Evolutionary conservation across 306 rosid genomes (phyloP).

Genomic region (Lotus japonicus): DNA sequence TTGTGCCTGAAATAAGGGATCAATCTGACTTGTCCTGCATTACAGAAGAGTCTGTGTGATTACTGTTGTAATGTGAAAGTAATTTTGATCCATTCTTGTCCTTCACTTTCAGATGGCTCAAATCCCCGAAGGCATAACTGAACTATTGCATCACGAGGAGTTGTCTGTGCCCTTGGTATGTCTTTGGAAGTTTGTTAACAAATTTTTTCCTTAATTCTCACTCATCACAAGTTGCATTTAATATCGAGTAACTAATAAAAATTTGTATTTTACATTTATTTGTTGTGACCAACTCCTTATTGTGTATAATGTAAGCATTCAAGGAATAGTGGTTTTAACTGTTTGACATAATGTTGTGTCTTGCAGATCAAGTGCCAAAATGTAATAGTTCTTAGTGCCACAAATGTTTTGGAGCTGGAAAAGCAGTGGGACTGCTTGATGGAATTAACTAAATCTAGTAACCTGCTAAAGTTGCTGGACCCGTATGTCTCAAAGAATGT

Average conservation of each 20-base stretch:
- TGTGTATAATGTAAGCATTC: neutral
- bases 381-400: conserved; percentile 59
- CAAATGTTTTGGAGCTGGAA: conserved; percentile 65
- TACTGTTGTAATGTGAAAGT: conserved; percentile 7
- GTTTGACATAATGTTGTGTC: conserved; percentile 10
- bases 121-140: conserved; percentile 93
- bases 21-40: conserved; percentile 5
- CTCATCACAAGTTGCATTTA: conserved; percentile 1
- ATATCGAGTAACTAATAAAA: neutral
- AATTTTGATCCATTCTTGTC: conserved; percentile 15
- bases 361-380: conserved; percentile 88
- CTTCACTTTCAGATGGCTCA: conserved; percentile 86
- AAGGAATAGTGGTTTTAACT: conserved; percentile 1
- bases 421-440: conserved; percentile 79
- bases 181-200: conserved; percentile 19
- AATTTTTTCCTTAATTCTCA: conserved; percentile 6
- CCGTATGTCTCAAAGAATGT: conserved; percentile 52
- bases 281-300: neutral
- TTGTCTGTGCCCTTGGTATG: conserved; percentile 82
- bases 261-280: neutral
- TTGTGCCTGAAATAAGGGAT: conserved; percentile 6
- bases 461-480: conserved; percentile 46
- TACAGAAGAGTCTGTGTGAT: neutral
- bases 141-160: conserved; percentile 76
- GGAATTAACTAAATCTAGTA: conserved; percentile 59